Base-by-base conservation (phyloP, 805 yeast species). In the Lachancea waltii region DNA sequence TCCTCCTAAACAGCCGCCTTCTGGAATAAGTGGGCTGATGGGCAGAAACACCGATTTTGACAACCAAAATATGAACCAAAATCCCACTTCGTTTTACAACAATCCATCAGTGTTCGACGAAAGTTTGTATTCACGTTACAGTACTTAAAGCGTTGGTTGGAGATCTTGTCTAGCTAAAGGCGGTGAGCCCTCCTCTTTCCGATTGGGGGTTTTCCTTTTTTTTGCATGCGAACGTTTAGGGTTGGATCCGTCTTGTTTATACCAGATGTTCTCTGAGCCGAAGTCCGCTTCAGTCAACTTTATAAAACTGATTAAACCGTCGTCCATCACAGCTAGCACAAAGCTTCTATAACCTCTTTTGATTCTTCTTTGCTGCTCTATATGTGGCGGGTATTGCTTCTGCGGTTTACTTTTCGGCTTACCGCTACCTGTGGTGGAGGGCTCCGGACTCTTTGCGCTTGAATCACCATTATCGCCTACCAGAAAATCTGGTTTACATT, bases 281-380 rank as follows among this genome's bases (percentile, higher is more conserved):
- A 79, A 78, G 44, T 72, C 73, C 5, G 73, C 69, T 44, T 72
- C 74, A 5, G 72, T 55, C 14, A 79, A 48, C 31, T 64, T 65
- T n/a, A 76, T 65, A 50, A 81, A 85, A 51, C 79, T 82, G 13
- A 85, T 70, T 4, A 85, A 67, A 0, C 95, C 95, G 48, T 75
- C 69, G 53, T 84, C 92, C 5, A 85, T 75, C 1, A 81, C 65
- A 0, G 95, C 95, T n/a, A 66, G 30, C 3, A 85, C 59, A 5
- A 81, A 62, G 18, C 66, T 67, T 15, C 77, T 58, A 41, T 67
- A 56, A 0, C 90, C 89, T 25, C 60, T 60, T 46, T 73, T 77
- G 29, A 80, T 55, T 33, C 73, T 50, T 16, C 47, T 50, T 31
- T 46, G 40, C 42, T 59, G 75, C 62, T 54, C 65, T 41, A 42